These are phyloP conservation scores for Emericellopsis cladophorae DNA, from an alignment of 2,329 filamentous ascomycete species.

Conservation along the genomic window DNA sequence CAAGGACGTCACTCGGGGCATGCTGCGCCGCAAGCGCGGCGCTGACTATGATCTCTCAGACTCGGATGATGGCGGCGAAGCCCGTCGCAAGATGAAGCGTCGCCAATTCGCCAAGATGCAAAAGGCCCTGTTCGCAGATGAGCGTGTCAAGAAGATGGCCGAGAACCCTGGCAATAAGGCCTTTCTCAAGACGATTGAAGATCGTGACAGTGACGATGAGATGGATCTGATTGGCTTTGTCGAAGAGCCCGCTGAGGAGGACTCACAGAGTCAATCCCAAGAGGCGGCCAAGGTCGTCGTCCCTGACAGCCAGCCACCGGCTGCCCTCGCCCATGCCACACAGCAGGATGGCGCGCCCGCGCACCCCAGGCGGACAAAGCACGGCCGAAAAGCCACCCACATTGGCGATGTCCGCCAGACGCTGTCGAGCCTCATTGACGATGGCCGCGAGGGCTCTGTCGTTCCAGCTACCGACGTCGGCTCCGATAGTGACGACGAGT, in stretches of 20 bases:
- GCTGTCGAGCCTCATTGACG: conserved; percentile 71
- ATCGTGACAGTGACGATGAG: conserved; percentile 63
- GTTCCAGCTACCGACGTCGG: conserved; percentile 28
- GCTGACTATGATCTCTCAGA: conserved; percentile 79
- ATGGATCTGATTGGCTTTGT: conserved; percentile 57
- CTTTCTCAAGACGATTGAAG: conserved; percentile 83
- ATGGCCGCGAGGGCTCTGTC: conserved; percentile 34
- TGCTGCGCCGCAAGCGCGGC: conserved; percentile 71
- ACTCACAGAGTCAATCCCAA: conserved; percentile 24
- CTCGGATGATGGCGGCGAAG: conserved; percentile 76
- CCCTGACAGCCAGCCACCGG: conserved; percentile 39
- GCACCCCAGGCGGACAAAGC: conserved; percentile 48
- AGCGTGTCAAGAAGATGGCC: conserved; percentile 81
- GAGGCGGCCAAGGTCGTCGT: conserved; percentile 18
- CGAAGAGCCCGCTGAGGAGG: conserved; percentile 13
- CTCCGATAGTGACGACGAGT: conserved; percentile 20
- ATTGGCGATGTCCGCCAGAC: conserved; percentile 74
- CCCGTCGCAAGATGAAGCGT: conserved; percentile 67
- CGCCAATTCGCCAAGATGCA: conserved; percentile 86
- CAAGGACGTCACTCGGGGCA: conserved; percentile 84
- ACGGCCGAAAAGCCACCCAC: conserved; percentile 55
- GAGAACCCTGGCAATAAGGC: conserved; percentile 81
- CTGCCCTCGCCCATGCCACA: conserved; percentile 19
- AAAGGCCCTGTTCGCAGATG: conserved; percentile 75
- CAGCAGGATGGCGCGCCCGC: conserved; percentile 42